Conservation (phyloP, 129 eudicot genomes). For the Solidago caesia region DNA sequence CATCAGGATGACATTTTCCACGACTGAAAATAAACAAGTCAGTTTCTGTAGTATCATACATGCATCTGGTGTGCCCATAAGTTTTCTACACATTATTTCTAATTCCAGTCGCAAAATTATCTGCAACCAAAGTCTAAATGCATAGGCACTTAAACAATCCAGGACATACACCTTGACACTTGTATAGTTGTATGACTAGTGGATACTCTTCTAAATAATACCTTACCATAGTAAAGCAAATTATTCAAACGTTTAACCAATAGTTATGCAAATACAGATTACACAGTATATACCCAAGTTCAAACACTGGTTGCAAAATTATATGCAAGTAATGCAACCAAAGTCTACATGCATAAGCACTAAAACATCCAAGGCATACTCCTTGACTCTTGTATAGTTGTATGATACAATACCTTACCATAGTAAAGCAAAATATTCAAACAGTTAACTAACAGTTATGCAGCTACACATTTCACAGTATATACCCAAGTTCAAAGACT, state of each 20-base stretch:
- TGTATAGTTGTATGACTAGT: no score
- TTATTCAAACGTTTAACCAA: no score
- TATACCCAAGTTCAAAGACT: not conserved
- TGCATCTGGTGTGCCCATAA: not conserved
- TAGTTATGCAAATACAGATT: no score
- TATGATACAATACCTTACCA: not conserved
- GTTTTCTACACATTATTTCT: conserved; percentile 8
- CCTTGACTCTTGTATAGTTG: not conserved
- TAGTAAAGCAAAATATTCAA: not conserved
- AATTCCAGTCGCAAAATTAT: not conserved
- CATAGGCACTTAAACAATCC: no score
- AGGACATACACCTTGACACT: no score
- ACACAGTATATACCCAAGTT: no score
- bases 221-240: no score
- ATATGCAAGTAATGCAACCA: not conserved
- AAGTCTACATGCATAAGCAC: not conserved
- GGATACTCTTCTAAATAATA: no score
- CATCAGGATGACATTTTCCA: not conserved
- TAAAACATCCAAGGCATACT: not conserved
- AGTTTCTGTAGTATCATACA: not conserved
- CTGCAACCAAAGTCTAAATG: no score
- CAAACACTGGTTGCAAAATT: no score
- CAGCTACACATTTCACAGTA: not conserved
- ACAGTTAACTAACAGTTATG: not conserved
- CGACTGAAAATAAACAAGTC: not conserved